Percentiles rank a stretch among this genome's conserved stretches.
Evolutionary conservation across 768 basidiomycete species (phyloP).

Genomic region (Galerina marginata): DNA sequence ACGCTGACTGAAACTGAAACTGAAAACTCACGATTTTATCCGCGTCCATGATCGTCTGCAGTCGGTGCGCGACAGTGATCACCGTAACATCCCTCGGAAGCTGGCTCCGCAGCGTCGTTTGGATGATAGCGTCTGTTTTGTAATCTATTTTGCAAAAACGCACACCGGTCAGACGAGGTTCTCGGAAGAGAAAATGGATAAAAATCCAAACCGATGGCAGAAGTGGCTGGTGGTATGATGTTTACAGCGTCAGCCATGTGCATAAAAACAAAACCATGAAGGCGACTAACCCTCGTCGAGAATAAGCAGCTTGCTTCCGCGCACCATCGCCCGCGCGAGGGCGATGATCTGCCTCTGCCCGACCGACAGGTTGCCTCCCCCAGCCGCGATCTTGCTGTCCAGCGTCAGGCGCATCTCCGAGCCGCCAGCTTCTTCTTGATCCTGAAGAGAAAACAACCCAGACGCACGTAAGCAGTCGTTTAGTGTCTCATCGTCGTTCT

Average conservation of each 20-base stretch:
- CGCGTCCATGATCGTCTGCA: slow-evolving; percentile 71
- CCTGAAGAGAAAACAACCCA: slow-evolving; percentile 40
- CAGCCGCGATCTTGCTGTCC: slow-evolving; percentile 49
- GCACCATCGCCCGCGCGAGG: slow-evolving; percentile 64
- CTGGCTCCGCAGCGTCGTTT: slow-evolving; percentile 68
- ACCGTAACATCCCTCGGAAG: slow-evolving; percentile 63
- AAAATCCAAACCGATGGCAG: slow-evolving; percentile 56
- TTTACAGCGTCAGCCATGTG: slow-evolving; percentile 17
- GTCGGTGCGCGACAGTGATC: slow-evolving; percentile 70
- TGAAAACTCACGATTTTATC: slow-evolving; percentile 55
- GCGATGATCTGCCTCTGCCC: slow-evolving; percentile 78
- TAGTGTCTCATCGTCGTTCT: slow-evolving; percentile 53
- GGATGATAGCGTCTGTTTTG: slow-evolving; percentile 71
- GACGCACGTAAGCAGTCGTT: slow-evolving; percentile 46
- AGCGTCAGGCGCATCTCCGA: slow-evolving; percentile 50
- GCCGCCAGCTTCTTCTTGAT: slow-evolving; percentile 38
- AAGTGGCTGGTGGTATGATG: slow-evolving; percentile 28
- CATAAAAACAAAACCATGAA: slow-evolving; percentile 3
- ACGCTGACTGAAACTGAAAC: too few relatives aligned
- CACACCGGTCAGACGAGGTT: slow-evolving; percentile 19
- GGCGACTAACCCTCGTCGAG: slow-evolving; percentile 59
- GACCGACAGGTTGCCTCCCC: slow-evolving; percentile 74
- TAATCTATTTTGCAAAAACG: slow-evolving; percentile 42
- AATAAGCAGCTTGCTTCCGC: slow-evolving; percentile 63
- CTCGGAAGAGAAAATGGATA: slow-evolving; percentile 21